phyloP scores from a whole-genome alignment of 2,329 filamentous ascomycete genomes.

The Cladosporium sp. region DNA sequence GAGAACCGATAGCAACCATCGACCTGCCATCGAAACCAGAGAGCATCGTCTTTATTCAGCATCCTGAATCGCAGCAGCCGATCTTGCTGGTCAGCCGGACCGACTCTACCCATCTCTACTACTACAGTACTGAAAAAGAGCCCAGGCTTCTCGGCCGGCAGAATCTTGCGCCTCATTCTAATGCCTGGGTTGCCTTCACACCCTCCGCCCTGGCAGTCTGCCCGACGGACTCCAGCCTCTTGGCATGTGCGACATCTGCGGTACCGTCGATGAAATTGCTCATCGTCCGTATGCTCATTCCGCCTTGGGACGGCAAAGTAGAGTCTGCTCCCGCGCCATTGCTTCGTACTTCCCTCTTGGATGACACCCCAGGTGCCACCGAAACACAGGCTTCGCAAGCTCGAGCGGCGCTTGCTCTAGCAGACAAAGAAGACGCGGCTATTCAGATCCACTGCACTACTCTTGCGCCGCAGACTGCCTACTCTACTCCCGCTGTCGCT shows the following conservation, averaged over 20 bases:
- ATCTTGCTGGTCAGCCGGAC: constrained; percentile 50
- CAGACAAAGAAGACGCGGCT: constrained; percentile 53
- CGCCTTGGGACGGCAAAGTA: constrained; percentile 24
- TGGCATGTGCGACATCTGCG: constrained; percentile 55
- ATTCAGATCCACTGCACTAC: constrained; percentile 56
- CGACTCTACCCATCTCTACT: constrained; percentile 55
- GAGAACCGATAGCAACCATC: constrained; percentile 38
- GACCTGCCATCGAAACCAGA: constrained; percentile 50
- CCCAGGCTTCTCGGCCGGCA: constrained; percentile 48
- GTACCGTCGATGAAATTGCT: constrained; percentile 58
- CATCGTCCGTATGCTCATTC: constrained; percentile 52
- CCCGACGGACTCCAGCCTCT: constrained; percentile 48
- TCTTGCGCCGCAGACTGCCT: constrained; percentile 57
- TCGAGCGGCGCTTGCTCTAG: constrained; percentile 43
- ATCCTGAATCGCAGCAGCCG: constrained; percentile 42
- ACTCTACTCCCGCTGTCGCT: constrained; percentile 55
- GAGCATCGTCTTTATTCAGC: constrained; percentile 47
- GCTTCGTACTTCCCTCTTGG: constrained; percentile 19
- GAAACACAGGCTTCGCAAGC: constrained; percentile 48
- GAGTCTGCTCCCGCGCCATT: constrained; percentile 13
- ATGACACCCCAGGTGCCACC: constrained; percentile 17
- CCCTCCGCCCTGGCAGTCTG: constrained; percentile 52
- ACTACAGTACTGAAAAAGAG: constrained; percentile 39
- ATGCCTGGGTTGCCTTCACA: constrained; percentile 59
- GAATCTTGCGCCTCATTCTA: constrained; percentile 57